These are phyloP conservation scores for Mycena latifolia DNA, from an alignment of 768 basidiomycete genomes.

Conservation along the genomic window DNA sequence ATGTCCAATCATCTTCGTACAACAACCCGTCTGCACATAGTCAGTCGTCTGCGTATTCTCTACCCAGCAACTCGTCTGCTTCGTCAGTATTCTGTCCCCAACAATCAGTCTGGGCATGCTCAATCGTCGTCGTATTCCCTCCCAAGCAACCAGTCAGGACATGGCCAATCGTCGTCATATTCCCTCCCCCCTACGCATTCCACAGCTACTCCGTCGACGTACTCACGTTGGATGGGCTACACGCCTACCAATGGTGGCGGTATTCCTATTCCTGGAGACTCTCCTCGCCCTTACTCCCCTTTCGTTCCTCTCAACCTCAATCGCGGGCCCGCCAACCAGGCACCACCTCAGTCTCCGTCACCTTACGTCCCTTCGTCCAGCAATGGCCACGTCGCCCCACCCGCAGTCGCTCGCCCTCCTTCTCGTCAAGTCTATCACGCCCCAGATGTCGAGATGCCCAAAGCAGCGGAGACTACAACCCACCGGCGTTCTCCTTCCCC, in stretches of 20 bases:
- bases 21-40: no score
- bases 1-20: not conserved
- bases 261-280: constrained; percentile 8
- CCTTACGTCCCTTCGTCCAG: not conserved
- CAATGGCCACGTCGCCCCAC: constrained; percentile 2
- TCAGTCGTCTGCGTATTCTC: constrained; percentile 17
- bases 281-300: constrained; percentile 29
- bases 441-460: constrained; percentile 10
- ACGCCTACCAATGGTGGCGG: not conserved
- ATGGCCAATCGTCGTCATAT: constrained; percentile 5
- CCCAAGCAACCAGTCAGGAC: constrained; percentile 1
- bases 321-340: not conserved
- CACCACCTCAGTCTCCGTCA: not conserved
- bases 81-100: no score
- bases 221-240: constrained; percentile 33
- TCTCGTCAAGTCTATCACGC: constrained; percentile 9
- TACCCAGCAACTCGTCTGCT: constrained; percentile 2
- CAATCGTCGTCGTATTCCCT: constrained; percentile 19
- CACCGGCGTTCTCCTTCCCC: constrained; percentile 5
- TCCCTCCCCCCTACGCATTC: no score
- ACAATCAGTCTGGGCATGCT: no score
- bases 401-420: constrained; percentile 3
- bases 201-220: not conserved
- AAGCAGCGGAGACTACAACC: constrained; percentile 1
- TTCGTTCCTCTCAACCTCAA: constrained; percentile 25